These are phyloP conservation scores for Phytophthora lateralis DNA, from an alignment of 352 stramenopile species.

Conservation along the genomic window DNA sequence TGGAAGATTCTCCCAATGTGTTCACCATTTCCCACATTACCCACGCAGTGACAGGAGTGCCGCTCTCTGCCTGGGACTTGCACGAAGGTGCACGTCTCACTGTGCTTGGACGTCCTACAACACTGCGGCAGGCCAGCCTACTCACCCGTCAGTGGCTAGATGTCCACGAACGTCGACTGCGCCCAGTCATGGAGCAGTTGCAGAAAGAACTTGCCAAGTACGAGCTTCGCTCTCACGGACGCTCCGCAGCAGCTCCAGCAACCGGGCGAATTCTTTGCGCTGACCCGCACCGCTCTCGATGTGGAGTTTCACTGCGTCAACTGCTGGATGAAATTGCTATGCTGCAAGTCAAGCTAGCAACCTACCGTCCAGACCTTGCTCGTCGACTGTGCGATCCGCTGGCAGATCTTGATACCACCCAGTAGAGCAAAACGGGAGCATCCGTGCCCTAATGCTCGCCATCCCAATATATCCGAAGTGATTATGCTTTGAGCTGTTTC, in stretches of 20 bases:
- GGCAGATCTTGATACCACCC: slow-evolving; percentile 35
- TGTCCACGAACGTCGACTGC: slow-evolving; percentile 53
- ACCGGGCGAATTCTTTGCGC: slow-evolving; percentile 52
- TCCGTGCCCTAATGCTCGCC: background rate
- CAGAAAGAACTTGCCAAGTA: slow-evolving; percentile 68
- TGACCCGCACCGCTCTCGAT: slow-evolving; percentile 51
- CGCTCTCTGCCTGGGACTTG: slow-evolving; percentile 69
- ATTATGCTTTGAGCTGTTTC: slow-evolving; percentile 16
- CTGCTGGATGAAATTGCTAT: slow-evolving; percentile 50
- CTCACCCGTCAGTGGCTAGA: slow-evolving; percentile 77
- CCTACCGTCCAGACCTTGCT: slow-evolving; percentile 61
- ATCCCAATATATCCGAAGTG: slow-evolving; percentile 23
- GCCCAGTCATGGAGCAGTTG: slow-evolving; percentile 43
- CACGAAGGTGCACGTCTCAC: slow-evolving; percentile 67
- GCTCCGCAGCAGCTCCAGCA: slow-evolving; percentile 30
- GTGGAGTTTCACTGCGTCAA: slow-evolving; percentile 50
- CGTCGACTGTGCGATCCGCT: slow-evolving; percentile 52
- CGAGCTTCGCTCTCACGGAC: slow-evolving; percentile 47
- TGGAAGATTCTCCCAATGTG: slow-evolving; percentile 68
- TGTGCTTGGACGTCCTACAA: slow-evolving; percentile 65
- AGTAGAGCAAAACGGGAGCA: slow-evolving; percentile 2
- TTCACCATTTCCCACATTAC: slow-evolving; percentile 82
- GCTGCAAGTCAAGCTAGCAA: slow-evolving; percentile 53
- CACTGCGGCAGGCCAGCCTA: slow-evolving; percentile 73
- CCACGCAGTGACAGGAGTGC: slow-evolving; percentile 38